Base-by-base conservation (phyloP, 1,284 basidiomycete genomes). In the Kalmanozyma brasiliensis region DNA sequence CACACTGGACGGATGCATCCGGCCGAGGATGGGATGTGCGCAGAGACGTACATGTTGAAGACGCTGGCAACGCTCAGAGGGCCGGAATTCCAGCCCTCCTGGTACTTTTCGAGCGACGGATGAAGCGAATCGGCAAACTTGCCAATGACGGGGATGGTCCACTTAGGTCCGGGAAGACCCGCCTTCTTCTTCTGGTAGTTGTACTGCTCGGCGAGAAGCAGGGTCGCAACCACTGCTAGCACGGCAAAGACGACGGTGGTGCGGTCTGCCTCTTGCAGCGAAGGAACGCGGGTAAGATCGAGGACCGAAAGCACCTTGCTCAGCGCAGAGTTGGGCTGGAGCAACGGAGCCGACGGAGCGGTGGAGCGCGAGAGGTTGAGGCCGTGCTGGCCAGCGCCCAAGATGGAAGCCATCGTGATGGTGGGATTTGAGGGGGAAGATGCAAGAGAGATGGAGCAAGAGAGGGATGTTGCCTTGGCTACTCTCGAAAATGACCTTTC, bases 71-170 rank as follows among this genome's bases (percentile, higher is more conserved):
- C 80, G 45, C 78, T 80, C 52, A 82, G 73, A 4, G 76, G 74
- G n/a, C 80, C 80, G 20, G 67, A 76, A 60, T 81, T 80, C 80
- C 80, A 82, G 24, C 79, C 79, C 36, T 74, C 56, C 66, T 74
- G 66, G 46, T 82, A 82, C 64, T 82, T 82, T 37, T 80, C 80
- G 36, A 82, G 74, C 34, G 67, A 66, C 4, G 80, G 80, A 51
- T 74, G 46, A 29, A 82, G 74, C 48, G 78, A 80, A 48, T 82
- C 80, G 48, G 74, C 66, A 59, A 82, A 82, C 63, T 81, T 80
- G 53, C 80, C 80, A 41, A 82, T 81, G 43, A 82, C 55, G 22
- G 80, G 80, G 51, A 80, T 82, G 23, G 79, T 80, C 80, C 80
- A 82, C 46, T 58, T 68, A 8, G 80, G 65, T 24, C 80, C 80